Evolutionary conservation across 2,329 filamentous ascomycete species (phyloP), one percentile per base, ranked within the genome.

Genomic region (Grosmannia penicillata): DNA sequence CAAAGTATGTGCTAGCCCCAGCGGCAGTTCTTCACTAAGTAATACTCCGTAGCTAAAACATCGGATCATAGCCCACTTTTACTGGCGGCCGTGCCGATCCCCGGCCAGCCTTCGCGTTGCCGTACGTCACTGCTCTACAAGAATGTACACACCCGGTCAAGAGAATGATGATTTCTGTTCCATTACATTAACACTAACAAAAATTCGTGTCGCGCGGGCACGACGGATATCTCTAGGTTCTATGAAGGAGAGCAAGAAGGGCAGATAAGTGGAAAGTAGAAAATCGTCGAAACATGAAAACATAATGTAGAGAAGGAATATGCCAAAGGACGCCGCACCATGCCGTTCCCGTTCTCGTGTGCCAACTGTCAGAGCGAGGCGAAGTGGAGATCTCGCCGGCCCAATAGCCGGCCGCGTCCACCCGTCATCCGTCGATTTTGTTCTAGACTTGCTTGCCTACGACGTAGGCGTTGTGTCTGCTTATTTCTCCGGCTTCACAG

Each of bases 401-500:
- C 15, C 8, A 24, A 33, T 22, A 4, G 4, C 31, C 21, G 21
- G 21, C 31, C n/a, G n/a, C n/a, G n/a, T n/a, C n/a, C n/a, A n/a
- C n/a, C n/a, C n/a, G n/a, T n/a, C n/a, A n/a, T n/a, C n/a, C n/a
- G n/a, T n/a, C n/a, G n/a, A n/a, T n/a, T n/a, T n/a, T n/a, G n/a
- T n/a, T n/a, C n/a, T n/a, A n/a, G n/a, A 33, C 19, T 32, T 18
- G 15, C 19, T 18, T 10, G 19, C n/a, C 15, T 24, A 6, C 13
- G 21, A 24, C 7, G n/a, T 27, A 13, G 11, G 7, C 4, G 4
- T 27, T 27, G 7, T 14, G 26, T 2, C n/a, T 10, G 8, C 9
- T 22, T 40, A 40, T 36, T 43, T 37, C 11, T 22, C 28, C 10
- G 54, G 62, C 49, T 68, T 70, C 49, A 62, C 58, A 1, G 66